Base-by-base conservation (phyloP, 1,284 basidiomycete species). In the Pholiota adiposa region DNA sequence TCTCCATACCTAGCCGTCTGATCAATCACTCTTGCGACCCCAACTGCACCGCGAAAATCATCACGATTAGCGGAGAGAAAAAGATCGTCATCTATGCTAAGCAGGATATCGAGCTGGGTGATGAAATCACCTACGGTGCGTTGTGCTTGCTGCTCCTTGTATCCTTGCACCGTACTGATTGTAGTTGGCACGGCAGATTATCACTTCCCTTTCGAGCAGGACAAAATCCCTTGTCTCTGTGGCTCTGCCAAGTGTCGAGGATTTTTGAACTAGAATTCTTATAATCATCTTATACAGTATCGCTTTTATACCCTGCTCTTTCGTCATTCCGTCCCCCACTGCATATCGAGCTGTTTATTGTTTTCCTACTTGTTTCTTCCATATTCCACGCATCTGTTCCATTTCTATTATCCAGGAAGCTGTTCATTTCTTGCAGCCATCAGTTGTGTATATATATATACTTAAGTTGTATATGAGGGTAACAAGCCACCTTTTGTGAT, bases 21-120 rank as follows among this genome's bases (percentile, higher is more conserved):
- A 97, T 97, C 75, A 98, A 98, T 75, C 97, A 99, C 73, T 98
- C 88, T 41, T 99, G 97, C 73, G 94, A 96, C 71, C 97, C 97
- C 6, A 98, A 97, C 69, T 98, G 96, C 71, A 97, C 91, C 16
- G 97, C 97, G 46, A 97, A 97, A 81, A 99, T 99, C 74, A 96
- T 99, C 71, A 98, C 95, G 59, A 96, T 99, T 77, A 97, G 92
- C 70, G 94, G 96, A 34, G 94, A 97, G 79, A 98, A 98, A 83
- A 95, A 98, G 83, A 99, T 99, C 71, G 97, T 98, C 71, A 97
- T 99, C 57, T 99, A 98, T 73, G 97, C 97, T 29, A 98, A 98
- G 76, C 87, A 90, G 67, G 90, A 93, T 65, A 95, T 99, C 69
- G 89, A 96, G 67, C 87, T 95, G 14, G 96, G 95, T 55, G 94